These are phyloP conservation scores for Boletus hoseneyae DNA, from an alignment of 1,284 basidiomycete species.

Conservation along the genomic window DNA sequence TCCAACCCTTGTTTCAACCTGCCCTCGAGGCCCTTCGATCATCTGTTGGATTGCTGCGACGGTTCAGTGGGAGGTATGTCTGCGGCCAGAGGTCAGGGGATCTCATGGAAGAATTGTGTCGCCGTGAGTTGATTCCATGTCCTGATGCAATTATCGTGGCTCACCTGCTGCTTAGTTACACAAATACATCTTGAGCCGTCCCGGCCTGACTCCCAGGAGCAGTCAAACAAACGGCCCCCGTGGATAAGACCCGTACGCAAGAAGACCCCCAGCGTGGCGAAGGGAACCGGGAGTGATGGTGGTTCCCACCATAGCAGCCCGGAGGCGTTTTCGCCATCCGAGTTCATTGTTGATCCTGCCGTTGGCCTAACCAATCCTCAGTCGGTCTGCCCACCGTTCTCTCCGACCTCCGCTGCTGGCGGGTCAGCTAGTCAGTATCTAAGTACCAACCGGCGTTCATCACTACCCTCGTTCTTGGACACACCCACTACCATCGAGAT, in stretches of 20 bases:
- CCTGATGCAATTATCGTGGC: background rate
- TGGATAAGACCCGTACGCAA: constrained; percentile 87
- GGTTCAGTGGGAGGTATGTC: constrained; percentile 79
- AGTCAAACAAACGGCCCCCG: constrained; percentile 58
- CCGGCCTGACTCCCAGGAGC: constrained; percentile 51
- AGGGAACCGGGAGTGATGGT: constrained; percentile 38
- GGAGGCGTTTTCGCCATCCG: constrained; percentile 59
- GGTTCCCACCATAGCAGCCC: constrained; percentile 59
- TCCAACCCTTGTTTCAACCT: constrained; percentile 73
- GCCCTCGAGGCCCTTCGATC: constrained; percentile 81
- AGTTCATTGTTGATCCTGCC: constrained; percentile 50
- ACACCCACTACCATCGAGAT: constrained; percentile 31
- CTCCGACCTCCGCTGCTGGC: constrained; percentile 15
- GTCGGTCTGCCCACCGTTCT: constrained; percentile 18
- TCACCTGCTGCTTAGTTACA: constrained; percentile 55
- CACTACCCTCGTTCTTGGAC: constrained; percentile 24
- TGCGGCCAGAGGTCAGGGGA: constrained; percentile 86
- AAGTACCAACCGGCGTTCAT: constrained; percentile 21
- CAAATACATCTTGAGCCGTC: constrained; percentile 77
- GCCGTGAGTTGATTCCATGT: constrained; percentile 55
- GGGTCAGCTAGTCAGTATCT: constrained; percentile 23
- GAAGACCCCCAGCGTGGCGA: constrained; percentile 50
- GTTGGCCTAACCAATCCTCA: constrained; percentile 24
- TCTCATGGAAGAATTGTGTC: constrained; percentile 89
- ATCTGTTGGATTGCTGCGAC: constrained; percentile 75